A percentile compares a stretch with the other conserved stretches of the same genome.
phyloP scores from a whole-genome alignment of 257 asterid genomes.

The Nicotiana benthamiana region DNA sequence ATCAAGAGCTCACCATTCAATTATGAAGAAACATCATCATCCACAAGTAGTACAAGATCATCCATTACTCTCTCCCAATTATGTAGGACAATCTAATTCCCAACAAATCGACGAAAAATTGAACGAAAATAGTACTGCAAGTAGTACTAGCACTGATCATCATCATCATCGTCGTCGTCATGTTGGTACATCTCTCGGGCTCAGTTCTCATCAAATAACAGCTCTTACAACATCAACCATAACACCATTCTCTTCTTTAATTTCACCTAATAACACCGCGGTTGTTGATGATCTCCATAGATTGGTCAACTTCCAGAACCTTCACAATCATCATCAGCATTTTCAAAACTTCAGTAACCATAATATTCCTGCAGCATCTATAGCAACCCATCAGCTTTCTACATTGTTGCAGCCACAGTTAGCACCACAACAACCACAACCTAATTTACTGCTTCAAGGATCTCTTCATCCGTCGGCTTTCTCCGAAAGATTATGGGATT shows the following conservation, averaged over 20 bases:
- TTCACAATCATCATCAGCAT: slow-evolving; percentile 18
- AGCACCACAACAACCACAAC: not conserved
- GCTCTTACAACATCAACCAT: slow-evolving; percentile 17
- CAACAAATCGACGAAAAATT: slow-evolving; percentile 24
- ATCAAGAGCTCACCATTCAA: slow-evolving; percentile 12
- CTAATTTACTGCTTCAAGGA: slow-evolving; percentile 16
- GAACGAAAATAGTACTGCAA: slow-evolving; percentile 41
- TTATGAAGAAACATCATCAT: slow-evolving; percentile 5
- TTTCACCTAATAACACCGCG: slow-evolving; percentile 3
- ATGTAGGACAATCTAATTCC: not conserved
- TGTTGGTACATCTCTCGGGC: slow-evolving; percentile 38
- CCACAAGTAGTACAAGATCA: not conserved
- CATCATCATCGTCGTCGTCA: not conserved
- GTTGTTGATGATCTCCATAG: slow-evolving; percentile 66
- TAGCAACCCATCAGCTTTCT: slow-evolving; percentile 18
- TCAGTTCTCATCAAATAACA: slow-evolving; percentile 30
- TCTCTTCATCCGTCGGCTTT: slow-evolving; percentile 26
- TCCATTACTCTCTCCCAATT: not conserved
- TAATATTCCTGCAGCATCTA: not conserved
- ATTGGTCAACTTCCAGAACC: slow-evolving; percentile 38
- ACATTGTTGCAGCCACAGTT: slow-evolving; percentile 6
- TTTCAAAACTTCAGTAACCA: slow-evolving; percentile 18
- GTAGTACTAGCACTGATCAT: slow-evolving; percentile 30
- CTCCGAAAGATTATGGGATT: slow-evolving; percentile 76
- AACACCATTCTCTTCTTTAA: slow-evolving; percentile 12